Base-by-base conservation (phyloP, 129 eudicot genomes). In the Calendula officinalis region DNA sequence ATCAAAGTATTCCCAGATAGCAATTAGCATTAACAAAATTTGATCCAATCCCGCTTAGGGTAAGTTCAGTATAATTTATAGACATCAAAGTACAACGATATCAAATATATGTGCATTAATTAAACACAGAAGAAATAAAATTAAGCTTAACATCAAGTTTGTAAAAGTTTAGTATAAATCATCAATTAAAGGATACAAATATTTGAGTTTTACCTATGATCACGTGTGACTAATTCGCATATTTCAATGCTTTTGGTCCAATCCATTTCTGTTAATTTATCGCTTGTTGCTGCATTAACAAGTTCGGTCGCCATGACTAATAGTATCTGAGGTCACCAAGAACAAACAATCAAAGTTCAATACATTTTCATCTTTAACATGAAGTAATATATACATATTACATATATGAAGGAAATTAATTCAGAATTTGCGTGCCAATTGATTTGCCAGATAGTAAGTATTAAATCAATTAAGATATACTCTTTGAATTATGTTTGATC, bases 181-280 rank as follows among this genome's bases (percentile, higher is more conserved):
- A 67, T 5, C 76, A 60, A 70, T n/a, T n/a, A n/a, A n/a, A n/a
- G n/a, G n/a, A n/a, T n/a, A n/a, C n/a, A n/a, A n/a, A n/a, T n/a
- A n/a, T n/a, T n/a, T n/a, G n/a, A n/a, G n/a, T 17, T 59, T 57
- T 79, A 90, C 98, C 87, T 83, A 43, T 83, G 86, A 81, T 92
- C 98, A 68, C 73, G 71, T 6, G 98, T 87, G 53, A 88, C 95
- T 62, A 82, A 47, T 72, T 91, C 98, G 72, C 98, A 91, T 43
- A 88, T 91, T 70, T 87, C 86, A 38, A 91, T 91, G 78, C 86
- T 84, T 68, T 80, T 91, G 30, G 90, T 77, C 98, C 96, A 91
- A 69, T 91, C 98, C 78, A 83, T 69, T 77, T 84, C 98, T 35
- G 81, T 22, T 27, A 91, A 88, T 17, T 91, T 88, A 51, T 88